A percentile compares a stretch with the other conserved stretches of the same genome.
phyloP scores from a whole-genome alignment of 2,329 filamentous ascomycete genomes.

The Aspergillus aculeatinus region DNA sequence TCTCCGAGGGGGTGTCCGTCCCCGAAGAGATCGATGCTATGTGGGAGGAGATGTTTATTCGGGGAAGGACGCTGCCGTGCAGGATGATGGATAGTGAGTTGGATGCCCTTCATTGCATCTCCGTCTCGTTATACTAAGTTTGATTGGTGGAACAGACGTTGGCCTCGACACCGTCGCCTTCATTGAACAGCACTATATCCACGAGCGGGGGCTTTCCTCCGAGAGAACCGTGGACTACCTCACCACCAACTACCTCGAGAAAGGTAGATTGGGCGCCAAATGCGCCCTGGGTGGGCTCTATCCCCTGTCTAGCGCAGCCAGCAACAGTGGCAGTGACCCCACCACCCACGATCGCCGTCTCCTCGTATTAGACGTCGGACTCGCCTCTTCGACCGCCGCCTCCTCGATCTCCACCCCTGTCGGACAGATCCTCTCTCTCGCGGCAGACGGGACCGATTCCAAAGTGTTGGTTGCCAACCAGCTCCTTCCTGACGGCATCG shows the following conservation, averaged over 20 bases:
- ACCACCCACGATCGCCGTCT: not conserved
- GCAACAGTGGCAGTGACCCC: not conserved
- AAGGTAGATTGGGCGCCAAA: conserved; percentile 51
- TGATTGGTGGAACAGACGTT: conserved; percentile 29
- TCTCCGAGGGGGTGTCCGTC: conserved; percentile 51
- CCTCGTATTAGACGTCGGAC: conserved; percentile 26
- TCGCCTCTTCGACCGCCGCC: conserved; percentile 10
- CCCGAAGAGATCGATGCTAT: conserved; percentile 53
- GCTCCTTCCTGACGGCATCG: conserved; percentile 48
- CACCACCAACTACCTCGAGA: conserved; percentile 45
- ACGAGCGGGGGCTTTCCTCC: conserved; percentile 47
- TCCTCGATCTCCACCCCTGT: conserved; percentile 9
- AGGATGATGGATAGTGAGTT: conserved; percentile 46
- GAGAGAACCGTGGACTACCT: conserved; percentile 49
- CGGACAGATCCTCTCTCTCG: conserved; percentile 21
- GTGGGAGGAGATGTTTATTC: conserved; percentile 45
- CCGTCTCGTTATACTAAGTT: not conserved
- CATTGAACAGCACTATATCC: conserved; percentile 55
- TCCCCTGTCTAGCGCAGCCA: conserved; percentile 17
- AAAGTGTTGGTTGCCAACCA: conserved; percentile 17
- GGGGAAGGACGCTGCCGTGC: conserved; percentile 33
- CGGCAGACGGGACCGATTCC: conserved; percentile 19
- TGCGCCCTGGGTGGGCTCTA: conserved; percentile 44
- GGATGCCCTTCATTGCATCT: not conserved
- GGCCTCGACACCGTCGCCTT: conserved; percentile 55